A percentile compares a stretch with the other conserved stretches of the same genome.
Conservation (phyloP, 2,329 filamentous ascomycete species). For the Claviceps pazoutovae region DNA sequence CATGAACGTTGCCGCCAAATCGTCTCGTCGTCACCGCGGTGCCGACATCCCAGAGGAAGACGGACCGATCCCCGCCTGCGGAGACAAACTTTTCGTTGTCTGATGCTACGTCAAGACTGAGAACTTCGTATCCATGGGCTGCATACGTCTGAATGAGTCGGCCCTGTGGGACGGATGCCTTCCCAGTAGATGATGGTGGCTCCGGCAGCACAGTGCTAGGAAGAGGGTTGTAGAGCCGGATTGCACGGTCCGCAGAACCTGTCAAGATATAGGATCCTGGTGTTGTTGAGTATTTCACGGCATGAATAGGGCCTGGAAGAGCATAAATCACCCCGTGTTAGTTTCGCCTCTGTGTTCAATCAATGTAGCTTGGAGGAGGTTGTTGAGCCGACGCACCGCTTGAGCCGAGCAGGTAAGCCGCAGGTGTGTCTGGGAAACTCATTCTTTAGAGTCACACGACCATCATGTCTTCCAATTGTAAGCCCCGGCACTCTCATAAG, state of each 20-base stretch:
- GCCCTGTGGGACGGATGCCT: slow-evolving; percentile 27
- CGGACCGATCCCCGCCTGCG: slow-evolving; percentile 77
- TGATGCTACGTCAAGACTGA: slow-evolving; percentile 58
- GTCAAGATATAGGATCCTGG: slow-evolving; percentile 70
- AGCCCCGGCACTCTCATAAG: neutral
- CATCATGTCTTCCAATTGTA: neutral
- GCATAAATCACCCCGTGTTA: neutral
- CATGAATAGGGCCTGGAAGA: slow-evolving; percentile 51
- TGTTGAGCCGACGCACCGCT: slow-evolving; percentile 31
- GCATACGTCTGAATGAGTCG: slow-evolving; percentile 75
- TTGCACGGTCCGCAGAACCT: slow-evolving; percentile 69
- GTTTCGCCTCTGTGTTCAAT: neutral
- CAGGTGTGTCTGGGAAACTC: slow-evolving; percentile 33
- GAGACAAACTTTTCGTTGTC: slow-evolving; percentile 80
- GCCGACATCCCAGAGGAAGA: slow-evolving; percentile 90
- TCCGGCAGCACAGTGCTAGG: slow-evolving; percentile 28
- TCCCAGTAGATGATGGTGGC: slow-evolving; percentile 14
- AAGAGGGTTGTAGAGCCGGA: slow-evolving; percentile 74
- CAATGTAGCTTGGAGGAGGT: neutral
- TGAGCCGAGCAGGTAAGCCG: slow-evolving; percentile 43
- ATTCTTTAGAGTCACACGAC: slow-evolving; percentile 13
- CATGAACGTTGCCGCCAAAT: slow-evolving; percentile 46
- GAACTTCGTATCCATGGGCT: slow-evolving; percentile 83
- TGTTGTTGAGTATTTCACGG: slow-evolving; percentile 57
- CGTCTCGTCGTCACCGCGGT: slow-evolving; percentile 64